phyloP scores from a whole-genome alignment of 2,329 filamentous ascomycete genomes.

The Pseudocercospora fuligena region DNA sequence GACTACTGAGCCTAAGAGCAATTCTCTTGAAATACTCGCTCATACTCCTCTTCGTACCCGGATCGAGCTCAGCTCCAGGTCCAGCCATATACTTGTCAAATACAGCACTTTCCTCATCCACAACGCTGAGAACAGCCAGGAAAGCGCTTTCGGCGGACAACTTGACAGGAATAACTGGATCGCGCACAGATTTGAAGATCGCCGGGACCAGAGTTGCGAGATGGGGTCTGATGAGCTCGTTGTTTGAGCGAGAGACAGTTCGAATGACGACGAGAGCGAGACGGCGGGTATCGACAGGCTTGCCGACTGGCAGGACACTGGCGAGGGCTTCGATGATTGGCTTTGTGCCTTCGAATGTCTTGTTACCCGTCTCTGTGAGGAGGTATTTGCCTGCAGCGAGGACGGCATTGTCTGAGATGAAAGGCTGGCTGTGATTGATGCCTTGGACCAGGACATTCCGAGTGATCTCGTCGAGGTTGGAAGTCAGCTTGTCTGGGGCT shows the following conservation, averaged over 20 bases:
- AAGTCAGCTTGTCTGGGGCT: constrained; percentile 71
- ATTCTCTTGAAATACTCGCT: constrained; percentile 97
- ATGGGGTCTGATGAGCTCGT: constrained; percentile 81
- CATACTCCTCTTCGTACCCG: constrained; percentile 85
- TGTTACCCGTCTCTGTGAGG: constrained; percentile 66
- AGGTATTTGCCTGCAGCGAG: constrained; percentile 91
- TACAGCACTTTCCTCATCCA: constrained; percentile 80
- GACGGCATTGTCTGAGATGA: constrained; percentile 82
- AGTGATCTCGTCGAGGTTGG: constrained; percentile 73
- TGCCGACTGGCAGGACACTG: constrained; percentile 74
- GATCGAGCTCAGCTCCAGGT: constrained; percentile 65
- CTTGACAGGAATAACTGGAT: constrained; percentile 92
- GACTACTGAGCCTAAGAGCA: constrained; percentile 78
- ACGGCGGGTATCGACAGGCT: constrained; percentile 80
- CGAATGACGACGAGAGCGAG: constrained; percentile 85
- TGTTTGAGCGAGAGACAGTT: constrained; percentile 78
- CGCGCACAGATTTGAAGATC: constrained; percentile 87
- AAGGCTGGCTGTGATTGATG: constrained; percentile 68
- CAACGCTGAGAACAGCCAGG: constrained; percentile 85
- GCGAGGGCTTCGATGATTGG: constrained; percentile 80
- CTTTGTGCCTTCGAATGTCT: constrained; percentile 77
- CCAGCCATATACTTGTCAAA: constrained; percentile 86
- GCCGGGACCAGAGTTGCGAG: constrained; percentile 78
- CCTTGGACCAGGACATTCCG: constrained; percentile 79
- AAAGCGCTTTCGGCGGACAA: constrained; percentile 94